These are phyloP conservation scores for Xanthoconium purpureum DNA, from an alignment of 768 basidiomycete species.

Conservation along the genomic window DNA sequence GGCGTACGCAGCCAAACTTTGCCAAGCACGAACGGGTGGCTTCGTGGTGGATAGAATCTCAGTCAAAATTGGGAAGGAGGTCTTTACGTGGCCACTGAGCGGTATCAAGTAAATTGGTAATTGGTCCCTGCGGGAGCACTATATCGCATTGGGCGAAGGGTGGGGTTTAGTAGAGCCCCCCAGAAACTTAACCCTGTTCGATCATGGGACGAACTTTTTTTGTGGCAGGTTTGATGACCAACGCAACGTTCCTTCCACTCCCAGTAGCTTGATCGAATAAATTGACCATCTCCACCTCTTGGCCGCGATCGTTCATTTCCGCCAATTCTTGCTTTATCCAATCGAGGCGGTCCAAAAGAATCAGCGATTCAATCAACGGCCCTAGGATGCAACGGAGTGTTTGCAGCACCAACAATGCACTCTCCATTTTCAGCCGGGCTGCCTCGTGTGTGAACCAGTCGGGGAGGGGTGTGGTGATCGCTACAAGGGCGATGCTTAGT, in stretches of 20 bases:
- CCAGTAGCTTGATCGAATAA: slow-evolving; percentile 71
- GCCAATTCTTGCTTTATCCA: slow-evolving; percentile 50
- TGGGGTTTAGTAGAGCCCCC: slow-evolving; percentile 4
- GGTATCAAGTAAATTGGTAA: slow-evolving; percentile 13
- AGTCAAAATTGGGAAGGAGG: slow-evolving; percentile 70
- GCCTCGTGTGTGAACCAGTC: slow-evolving; percentile 21
- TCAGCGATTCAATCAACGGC: slow-evolving; percentile 61
- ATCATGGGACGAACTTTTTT: background rate
- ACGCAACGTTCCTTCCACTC: slow-evolving; percentile 69
- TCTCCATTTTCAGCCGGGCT: slow-evolving; percentile 32
- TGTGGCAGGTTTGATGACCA: slow-evolving; percentile 45
- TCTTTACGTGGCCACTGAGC: slow-evolving; percentile 43
- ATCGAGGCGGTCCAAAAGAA: slow-evolving; percentile 57
- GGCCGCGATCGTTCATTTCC: slow-evolving; percentile 20
- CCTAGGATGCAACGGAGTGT: slow-evolving; percentile 67
- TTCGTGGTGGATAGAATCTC: slow-evolving; percentile 55
- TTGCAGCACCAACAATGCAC: slow-evolving; percentile 56
- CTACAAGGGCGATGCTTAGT: slow-evolving; percentile 21
- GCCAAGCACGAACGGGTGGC: slow-evolving; percentile 40
- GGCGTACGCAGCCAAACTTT: slow-evolving; percentile 42
- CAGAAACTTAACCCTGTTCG: slow-evolving; percentile 3
- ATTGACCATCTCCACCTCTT: slow-evolving; percentile 49
- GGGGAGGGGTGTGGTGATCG: slow-evolving; percentile 15
- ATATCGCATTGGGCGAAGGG: slow-evolving; percentile 5
- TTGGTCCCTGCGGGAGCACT: slow-evolving; percentile 6